These are phyloP conservation scores for Diplodia intermedia DNA, from an alignment of 2,329 filamentous ascomycete species.

Conservation along the genomic window DNA sequence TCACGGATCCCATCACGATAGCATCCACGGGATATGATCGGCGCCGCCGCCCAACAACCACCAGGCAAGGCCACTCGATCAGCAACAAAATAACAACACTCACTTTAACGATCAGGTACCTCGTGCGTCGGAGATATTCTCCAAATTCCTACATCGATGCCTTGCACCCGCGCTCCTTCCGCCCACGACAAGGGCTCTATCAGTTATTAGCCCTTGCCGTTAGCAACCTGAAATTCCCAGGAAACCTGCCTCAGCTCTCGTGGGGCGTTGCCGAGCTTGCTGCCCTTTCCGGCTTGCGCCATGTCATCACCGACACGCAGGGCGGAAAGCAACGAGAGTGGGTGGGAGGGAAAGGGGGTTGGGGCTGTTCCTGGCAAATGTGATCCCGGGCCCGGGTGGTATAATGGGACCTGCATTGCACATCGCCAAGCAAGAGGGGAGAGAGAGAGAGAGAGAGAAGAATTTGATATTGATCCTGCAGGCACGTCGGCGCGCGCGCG, in stretches of 20 bases:
- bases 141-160: background rate
- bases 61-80: background rate
- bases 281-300: background rate
- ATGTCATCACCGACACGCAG: background rate
- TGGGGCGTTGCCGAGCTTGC: background rate
- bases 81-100: background rate
- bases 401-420: too few relatives aligned
- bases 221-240: background rate
- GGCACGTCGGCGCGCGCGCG: too few relatives aligned
- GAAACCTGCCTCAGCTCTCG: background rate
- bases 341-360: too few relatives aligned
- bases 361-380: too few relatives aligned
- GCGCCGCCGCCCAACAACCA: background rate
- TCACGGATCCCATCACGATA: background rate
- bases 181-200: background rate
- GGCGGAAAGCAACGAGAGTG: too few relatives aligned
- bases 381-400: too few relatives aligned
- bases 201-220: background rate
- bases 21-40: background rate
- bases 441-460: too few relatives aligned
- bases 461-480: too few relatives aligned
- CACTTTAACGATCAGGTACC: background rate
- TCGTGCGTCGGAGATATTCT: background rate
- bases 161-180: background rate
- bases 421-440: too few relatives aligned